Base-by-base conservation (phyloP, 495 filamentous ascomycete species). In the Clavariopsis aquatica region DNA sequence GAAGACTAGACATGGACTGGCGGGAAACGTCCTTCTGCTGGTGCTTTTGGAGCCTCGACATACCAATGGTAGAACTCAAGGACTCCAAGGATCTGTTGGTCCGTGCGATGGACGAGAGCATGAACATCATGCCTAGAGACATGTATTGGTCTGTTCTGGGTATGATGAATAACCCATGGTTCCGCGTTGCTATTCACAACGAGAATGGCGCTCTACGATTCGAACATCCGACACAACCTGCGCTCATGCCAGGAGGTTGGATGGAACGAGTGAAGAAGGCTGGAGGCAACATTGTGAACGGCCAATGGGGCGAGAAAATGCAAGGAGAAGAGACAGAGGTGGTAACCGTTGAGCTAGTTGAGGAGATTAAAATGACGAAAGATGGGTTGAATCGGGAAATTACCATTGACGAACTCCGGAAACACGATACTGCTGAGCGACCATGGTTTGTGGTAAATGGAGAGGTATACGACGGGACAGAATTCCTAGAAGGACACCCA, bases 141-240 rank as follows among this genome's bases (percentile, higher is more conserved):
- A 96, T 96, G 89, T 98, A 98, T 76, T 98, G 93, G 93, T 90
- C 84, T 60, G 93, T 96, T 19, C 77, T 97, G 45, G 93, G 93
- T 0, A 98, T 98, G 93, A 98, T 98, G 93, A 96, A 98, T 73
- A 97, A 96, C 71, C 89, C 92, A 7, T 98, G 93, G 93, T 98
- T 87, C 74, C 81, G 93, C 17, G 81, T 98, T 6, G 82, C 85
- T 5, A 90, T 98, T 60, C 85, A 83, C 45, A 87, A 87, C 60
- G 89, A 96, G 65, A 82, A 78, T 0, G 80, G 85, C 34, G 72
- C 65, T 23, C 74, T 98, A 46, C 82, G 84, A 8, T 97, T 98
- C 62, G 93, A 97, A 66, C 93, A 98, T 69, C 93, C 93, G 0
- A 96, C 90, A 1, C 89, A 92, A 68, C 92, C 93, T 13, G 87